Percentiles rank a stretch among this genome's conserved stretches.
Evolutionary conservation across 1,284 basidiomycete species (phyloP).

Genomic region (Pseudozyma sp.): DNA sequence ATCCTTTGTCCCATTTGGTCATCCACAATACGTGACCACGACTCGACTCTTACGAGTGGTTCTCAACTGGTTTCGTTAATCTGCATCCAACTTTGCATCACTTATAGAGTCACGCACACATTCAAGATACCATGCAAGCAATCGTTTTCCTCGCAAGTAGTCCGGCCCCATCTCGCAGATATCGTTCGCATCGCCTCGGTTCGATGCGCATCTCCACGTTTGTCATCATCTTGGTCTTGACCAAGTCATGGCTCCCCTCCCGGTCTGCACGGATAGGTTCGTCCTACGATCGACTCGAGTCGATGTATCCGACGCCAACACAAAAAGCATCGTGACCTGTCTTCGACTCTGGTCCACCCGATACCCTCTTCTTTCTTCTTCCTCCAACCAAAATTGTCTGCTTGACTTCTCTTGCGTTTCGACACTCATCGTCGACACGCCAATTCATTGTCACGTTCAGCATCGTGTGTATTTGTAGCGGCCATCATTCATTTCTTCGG

Average conservation of each 20-base stretch:
- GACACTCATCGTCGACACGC: slow-evolving; percentile 1
- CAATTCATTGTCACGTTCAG: slow-evolving; percentile 14
- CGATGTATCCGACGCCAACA: slow-evolving; percentile 15
- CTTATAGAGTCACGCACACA: slow-evolving; percentile 41
- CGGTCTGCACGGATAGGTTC: slow-evolving; percentile 39
- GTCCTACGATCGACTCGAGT: slow-evolving; percentile 33
- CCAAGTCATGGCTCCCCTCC: slow-evolving; percentile 9
- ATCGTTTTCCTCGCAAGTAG: slow-evolving; percentile 39
- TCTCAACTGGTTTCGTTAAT: slow-evolving; percentile 44
- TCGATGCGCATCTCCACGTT: slow-evolving; percentile 14
- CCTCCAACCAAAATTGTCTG: slow-evolving; percentile 36
- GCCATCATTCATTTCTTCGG: slow-evolving; percentile 10
- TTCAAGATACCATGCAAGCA: slow-evolving; percentile 52
- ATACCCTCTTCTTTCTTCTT: slow-evolving; percentile 25
- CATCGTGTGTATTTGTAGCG: slow-evolving; percentile 47
- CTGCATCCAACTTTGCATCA: slow-evolving; percentile 48
- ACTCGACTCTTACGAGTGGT: slow-evolving; percentile 44
- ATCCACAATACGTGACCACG: neutral
- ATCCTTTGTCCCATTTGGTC: slow-evolving; percentile 9
- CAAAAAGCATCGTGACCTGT: slow-evolving; percentile 25
- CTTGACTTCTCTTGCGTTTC: slow-evolving; percentile 6
- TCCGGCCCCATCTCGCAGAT: slow-evolving; percentile 40
- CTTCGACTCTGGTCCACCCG: slow-evolving; percentile 25
- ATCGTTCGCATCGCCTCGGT: slow-evolving; percentile 17
- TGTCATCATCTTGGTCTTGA: slow-evolving; percentile 2